These are phyloP conservation scores for Cadophora malorum DNA, from an alignment of 2,329 filamentous ascomycete genomes.

Conservation along the genomic window DNA sequence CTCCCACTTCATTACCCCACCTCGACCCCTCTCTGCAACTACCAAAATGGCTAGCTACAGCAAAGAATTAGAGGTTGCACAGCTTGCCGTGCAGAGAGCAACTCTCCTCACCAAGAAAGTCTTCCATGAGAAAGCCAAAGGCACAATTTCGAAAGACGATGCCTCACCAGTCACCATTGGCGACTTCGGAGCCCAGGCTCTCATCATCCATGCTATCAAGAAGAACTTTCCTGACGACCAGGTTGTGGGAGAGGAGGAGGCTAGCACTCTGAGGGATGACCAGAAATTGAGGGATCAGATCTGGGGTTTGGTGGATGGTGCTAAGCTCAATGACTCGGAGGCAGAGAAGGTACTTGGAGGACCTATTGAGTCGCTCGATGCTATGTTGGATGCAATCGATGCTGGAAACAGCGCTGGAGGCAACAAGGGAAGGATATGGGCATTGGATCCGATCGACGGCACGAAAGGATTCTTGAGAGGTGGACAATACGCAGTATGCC, in stretches of 20 bases:
- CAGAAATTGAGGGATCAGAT: conserved; percentile 73
- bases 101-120: conserved; percentile 77
- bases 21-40: conserved; percentile 29
- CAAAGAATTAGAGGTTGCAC: conserved; percentile 81
- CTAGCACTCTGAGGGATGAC: conserved; percentile 77
- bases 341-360: conserved; percentile 75
- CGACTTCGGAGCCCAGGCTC: conserved; percentile 95
- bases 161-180: conserved; percentile 96
- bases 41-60: conserved; percentile 60
- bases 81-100: conserved; percentile 87
- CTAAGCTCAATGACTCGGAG: conserved; percentile 69
- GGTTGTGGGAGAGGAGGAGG: conserved; percentile 95
- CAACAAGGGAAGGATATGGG: conserved; percentile 83
- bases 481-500: conserved; percentile 95
- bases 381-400: conserved; percentile 73
- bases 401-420: conserved; percentile 74
- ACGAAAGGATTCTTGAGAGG: conserved; percentile 97
- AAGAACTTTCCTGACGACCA: conserved; percentile 89
- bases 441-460: conserved; percentile 95
- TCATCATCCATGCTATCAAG: conserved; percentile 90
- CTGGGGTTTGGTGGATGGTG: conserved; percentile 81
- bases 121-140: conserved; percentile 89
- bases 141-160: conserved; percentile 92
- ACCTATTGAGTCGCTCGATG: conserved; percentile 67
- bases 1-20: conserved; percentile 39